Evolutionary conservation across 345 rosid genomes (phyloP), one percentile per base, ranked within the genome.

Genomic region (Camelina laxa): DNA sequence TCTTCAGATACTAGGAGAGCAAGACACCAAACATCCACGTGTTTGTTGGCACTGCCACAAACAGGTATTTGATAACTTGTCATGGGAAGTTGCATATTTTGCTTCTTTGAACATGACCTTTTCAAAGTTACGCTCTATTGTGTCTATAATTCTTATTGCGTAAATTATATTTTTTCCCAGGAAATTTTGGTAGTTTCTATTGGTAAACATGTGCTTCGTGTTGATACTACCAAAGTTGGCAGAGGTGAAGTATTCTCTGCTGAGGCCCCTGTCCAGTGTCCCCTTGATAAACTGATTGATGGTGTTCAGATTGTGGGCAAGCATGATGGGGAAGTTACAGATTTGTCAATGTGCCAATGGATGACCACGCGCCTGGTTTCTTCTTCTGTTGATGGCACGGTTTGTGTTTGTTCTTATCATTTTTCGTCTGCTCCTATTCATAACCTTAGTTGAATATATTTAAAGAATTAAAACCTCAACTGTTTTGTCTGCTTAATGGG

Each of bases 41-140:
- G 85, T 92, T 55, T 95, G 97, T 80, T 95, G 99, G 99, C 97
- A 95, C 72, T 85, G 85, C 73, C 89, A 90, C 87, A 95, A 88
- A 74, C 97, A 90, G 81, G 99, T 92, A 87, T 64, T 60, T 93
- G 84, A 70, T 57, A 21, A 44, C 15, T 57, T 38, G 3, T 36
- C 41, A 42, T 17, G 38, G 17, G 50, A 22, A 22, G 50, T 35
- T 64, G 49, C 44, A 39, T 76, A 22, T 55, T 2, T 38, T 38
- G 53, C 11, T 60, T 69, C 47, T 51, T 50, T 10, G 11, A 15
- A 20, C 42, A n/a, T 51, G 60, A 38, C 41, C 4, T 38, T 38
- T 38, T 38, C 41, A 38, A 38, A 38, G 0, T 38, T 38, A 38
- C 41, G 41, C 41, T 38, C 13, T 38, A 11, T 38, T 38, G 4